phyloP scores from a whole-genome alignment of 176 grass and related monocot genomes.

The Oryza rufipogon region DNA sequence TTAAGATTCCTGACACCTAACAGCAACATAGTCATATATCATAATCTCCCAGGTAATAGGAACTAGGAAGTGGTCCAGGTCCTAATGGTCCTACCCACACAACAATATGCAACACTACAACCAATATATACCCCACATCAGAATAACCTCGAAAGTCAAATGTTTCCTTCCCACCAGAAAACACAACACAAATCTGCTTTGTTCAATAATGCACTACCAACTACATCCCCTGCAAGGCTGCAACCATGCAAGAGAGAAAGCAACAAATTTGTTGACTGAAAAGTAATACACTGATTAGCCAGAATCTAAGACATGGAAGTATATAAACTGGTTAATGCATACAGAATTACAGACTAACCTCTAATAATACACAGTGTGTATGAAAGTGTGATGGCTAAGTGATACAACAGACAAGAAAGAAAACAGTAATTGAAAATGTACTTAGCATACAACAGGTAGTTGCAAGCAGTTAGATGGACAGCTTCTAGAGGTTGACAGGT shows the following conservation, averaged over 20 bases:
- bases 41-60: slow-evolving; percentile 13
- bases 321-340: background rate
- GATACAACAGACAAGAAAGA: background rate
- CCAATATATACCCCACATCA: background rate
- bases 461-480: background rate
- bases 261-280: background rate
- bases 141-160: background rate
- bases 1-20: background rate
- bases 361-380: background rate
- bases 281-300: background rate
- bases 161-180: background rate
- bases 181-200: background rate
- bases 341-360: background rate
- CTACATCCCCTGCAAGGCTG: background rate
- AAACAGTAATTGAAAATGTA: background rate
- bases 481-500: background rate
- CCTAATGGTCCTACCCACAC: background rate
- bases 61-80: background rate
- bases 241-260: background rate
- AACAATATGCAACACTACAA: background rate
- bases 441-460: background rate
- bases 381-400: background rate
- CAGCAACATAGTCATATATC: background rate
- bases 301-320: background rate
- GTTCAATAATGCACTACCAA: background rate